Evolutionary conservation across 805 yeast genomes (phyloP).

Genomic region (Sungouiozyma ichnusensis): DNA sequence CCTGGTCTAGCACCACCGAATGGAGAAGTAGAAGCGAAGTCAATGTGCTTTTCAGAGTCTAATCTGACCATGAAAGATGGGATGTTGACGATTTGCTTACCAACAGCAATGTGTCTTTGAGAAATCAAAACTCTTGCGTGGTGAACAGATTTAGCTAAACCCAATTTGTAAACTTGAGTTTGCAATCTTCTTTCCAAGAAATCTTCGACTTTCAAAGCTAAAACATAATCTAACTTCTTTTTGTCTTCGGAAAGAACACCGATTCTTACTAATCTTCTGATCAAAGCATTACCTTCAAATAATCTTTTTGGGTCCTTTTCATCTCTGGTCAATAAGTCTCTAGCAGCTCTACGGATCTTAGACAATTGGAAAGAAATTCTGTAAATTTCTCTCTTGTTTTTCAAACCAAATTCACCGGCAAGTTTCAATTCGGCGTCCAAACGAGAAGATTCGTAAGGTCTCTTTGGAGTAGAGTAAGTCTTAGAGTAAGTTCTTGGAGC

Average conservation of each 20-base stretch:
- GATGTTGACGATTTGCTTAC: slow-evolving; percentile 97
- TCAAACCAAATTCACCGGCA: slow-evolving; percentile 99
- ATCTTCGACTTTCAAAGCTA: slow-evolving; percentile 96
- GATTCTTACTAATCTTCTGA: slow-evolving; percentile 97
- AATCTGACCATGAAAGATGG: slow-evolving; percentile 99
- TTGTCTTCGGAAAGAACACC: slow-evolving; percentile 99
- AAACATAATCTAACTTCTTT: slow-evolving; percentile 99
- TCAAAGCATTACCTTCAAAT: slow-evolving; percentile 99
- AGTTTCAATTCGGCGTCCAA: slow-evolving; percentile 98
- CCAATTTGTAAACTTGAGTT: slow-evolving; percentile 99
- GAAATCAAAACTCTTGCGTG: slow-evolving; percentile 98
- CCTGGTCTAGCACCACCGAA: slow-evolving; percentile 99
- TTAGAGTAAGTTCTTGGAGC: slow-evolving; percentile 99
- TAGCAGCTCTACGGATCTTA: slow-evolving; percentile 99
- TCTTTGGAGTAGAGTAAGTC: slow-evolving; percentile 99
- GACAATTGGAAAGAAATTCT: slow-evolving; percentile 99
- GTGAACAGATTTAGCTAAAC: slow-evolving; percentile 98
- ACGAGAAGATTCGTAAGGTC: slow-evolving; percentile 99
- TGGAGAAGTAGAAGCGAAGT: slow-evolving; percentile 97
- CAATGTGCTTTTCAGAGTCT: slow-evolving; percentile 99
- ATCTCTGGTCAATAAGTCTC: slow-evolving; percentile 98
- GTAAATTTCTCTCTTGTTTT: slow-evolving; percentile 99
- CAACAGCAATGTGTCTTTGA: slow-evolving; percentile 99
- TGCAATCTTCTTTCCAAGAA: slow-evolving; percentile 99
- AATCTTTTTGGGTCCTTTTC: slow-evolving; percentile 99